A percentile compares a stretch with the other conserved stretches of the same genome.
Evolutionary conservation across 2,329 filamentous ascomycete genomes (phyloP).

Genomic region (Fusarium musae): DNA sequence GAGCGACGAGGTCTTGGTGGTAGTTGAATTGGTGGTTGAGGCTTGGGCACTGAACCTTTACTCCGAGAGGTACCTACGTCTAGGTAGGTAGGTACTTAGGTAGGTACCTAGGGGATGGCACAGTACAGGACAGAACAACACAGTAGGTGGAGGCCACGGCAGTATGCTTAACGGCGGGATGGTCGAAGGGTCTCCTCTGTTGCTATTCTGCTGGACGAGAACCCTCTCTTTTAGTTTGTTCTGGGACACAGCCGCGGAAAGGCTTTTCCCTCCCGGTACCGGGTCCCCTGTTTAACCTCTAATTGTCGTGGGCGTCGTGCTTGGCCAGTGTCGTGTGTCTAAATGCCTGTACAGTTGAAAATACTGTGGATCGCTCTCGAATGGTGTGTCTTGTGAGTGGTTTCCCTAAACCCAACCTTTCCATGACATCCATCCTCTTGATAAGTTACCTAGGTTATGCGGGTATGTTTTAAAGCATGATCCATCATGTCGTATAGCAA

Average conservation of each 20-base stretch:
- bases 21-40: constrained; percentile 51
- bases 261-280: constrained; percentile 3
- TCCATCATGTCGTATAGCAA: background rate
- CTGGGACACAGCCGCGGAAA: constrained; percentile 21
- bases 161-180: background rate
- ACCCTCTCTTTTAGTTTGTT: background rate
- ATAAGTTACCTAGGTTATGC: background rate
- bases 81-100: no score
- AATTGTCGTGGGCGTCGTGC: background rate
- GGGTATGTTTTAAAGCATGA: background rate
- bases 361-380: constrained; percentile 11
- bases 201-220: constrained; percentile 39
- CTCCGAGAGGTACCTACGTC: background rate
- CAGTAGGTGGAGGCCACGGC: background rate
- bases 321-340: background rate
- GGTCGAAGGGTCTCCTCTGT: constrained; percentile 44
- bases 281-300: constrained; percentile 8
- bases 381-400: background rate
- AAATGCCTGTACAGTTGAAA: constrained; percentile 1
- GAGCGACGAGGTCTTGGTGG: constrained; percentile 44
- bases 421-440: background rate
- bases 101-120: background rate
- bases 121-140: background rate
- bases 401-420: background rate
- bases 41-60: constrained; percentile 50